Base-by-base conservation (phyloP, 306 rosid genomes). In the Betula pendula region DNA sequence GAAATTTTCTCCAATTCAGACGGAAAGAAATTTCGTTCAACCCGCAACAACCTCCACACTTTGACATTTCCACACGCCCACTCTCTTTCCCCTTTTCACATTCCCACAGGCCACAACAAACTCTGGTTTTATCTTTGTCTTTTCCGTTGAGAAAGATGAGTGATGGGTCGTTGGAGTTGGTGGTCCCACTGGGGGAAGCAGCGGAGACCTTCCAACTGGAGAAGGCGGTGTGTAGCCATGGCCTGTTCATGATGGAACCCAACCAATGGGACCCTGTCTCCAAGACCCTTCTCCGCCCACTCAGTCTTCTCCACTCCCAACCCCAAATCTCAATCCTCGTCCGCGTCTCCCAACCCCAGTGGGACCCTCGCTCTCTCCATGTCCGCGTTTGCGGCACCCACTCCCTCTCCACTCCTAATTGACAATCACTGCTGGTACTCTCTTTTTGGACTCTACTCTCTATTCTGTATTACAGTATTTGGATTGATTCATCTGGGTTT, bases 181-280 rank as follows among this genome's bases (percentile, higher is more conserved):
- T 77, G 56, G 62, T 85, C 50, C 84, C 87, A 15, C 71, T 81
- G 0, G 84, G 78, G 44, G 68, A 68, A 49, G 68, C 77, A 22
- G 40, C 56, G 5, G 75, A 75, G 20, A 48, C 77, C 7, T 85
- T 87, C 60, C 70, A 40, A 29, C 68, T 87, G 76, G 87, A 72
- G 68, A 70, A 71, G 70, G 88, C 82, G 8, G 88, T 85, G 3
- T 87, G 91, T 75, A 82, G 89, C 76, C 85, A 85, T 59, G 91
- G 91, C 7, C 59, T 87, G 17, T 82, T 85, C 87, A 85, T 82
- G 91, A 87, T 85, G 91, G 82, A 89, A n/a, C 89, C 91, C 7
- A 87, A 82, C 51, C 63, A 31, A 4, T 85, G 91, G 89, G 81
- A 87, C 72, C 89, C 87, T 2, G 72, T 80, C 73, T 78, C 88